Evolutionary conservation across 441 rosid genomes (phyloP).

Genomic region (Macaranga tanarius): DNA sequence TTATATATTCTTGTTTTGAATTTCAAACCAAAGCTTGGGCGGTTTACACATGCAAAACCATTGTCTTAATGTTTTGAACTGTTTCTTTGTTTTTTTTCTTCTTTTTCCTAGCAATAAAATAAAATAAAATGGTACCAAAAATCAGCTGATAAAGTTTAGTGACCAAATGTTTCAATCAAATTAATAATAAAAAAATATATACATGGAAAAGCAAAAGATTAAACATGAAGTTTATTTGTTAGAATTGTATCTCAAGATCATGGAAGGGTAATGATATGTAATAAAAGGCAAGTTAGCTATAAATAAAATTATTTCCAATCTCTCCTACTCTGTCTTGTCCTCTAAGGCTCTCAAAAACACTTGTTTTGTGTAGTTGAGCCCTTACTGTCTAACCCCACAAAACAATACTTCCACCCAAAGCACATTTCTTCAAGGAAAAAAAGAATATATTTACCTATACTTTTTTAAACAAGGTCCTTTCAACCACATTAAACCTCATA

Average conservation of each 20-base stretch:
- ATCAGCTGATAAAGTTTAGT: no score
- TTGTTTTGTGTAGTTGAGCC: conserved; percentile 39
- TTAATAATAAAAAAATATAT: background rate
- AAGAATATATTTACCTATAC: conserved; percentile 32
- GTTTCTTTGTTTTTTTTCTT: background rate
- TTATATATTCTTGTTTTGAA: background rate
- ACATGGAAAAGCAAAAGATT: conserved; percentile 10
- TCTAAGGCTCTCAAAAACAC: conserved; percentile 42
- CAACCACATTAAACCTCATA: conserved; percentile 26
- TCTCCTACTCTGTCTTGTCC: conserved; percentile 55
- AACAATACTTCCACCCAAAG: conserved; percentile 52
- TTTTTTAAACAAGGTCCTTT: conserved; percentile 29
- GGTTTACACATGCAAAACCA: background rate
- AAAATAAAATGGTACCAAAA: background rate
- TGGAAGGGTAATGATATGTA: conserved; percentile 21
- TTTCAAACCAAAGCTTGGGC: conserved; percentile 2
- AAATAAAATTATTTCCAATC: conserved; percentile 3
- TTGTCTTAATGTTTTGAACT: background rate
- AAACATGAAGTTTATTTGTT: conserved; percentile 18
- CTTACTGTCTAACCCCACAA: conserved; percentile 55
- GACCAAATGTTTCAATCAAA: background rate
- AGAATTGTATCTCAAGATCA: conserved; percentile 17
- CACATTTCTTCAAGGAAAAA: conserved; percentile 35
- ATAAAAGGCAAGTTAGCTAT: conserved; percentile 20
- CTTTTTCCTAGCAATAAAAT: background rate